Evolutionary conservation across 257 asterid species (phyloP), one percentile per base, ranked within the genome.

Genomic region (Vinca minor): DNA sequence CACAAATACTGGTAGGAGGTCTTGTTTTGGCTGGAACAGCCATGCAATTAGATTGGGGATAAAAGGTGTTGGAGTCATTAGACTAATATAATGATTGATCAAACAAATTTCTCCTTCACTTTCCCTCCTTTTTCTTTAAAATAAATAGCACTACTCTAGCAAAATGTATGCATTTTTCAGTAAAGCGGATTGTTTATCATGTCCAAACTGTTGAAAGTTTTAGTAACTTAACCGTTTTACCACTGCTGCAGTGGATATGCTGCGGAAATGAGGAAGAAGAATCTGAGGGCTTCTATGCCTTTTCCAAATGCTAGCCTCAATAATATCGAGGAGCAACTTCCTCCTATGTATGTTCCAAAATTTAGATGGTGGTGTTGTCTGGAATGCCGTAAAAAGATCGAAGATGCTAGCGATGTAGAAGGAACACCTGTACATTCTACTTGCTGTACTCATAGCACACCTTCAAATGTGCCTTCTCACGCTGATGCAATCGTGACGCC

Each of bases 351-450:
- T 18, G 76, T 76, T 47, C 94, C 94, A n/a, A 79, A 56, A 46
- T 83, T 69, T 77, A 83, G 81, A 62, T 84, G 84, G 85, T 89
- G 96, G 96, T 84, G 80, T 68, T 88, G 87, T 66, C 55, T 75
- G 9, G 66, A 69, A 67, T 82, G 95, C 68, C 35, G 68, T 44
- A 66, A 59, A 10, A 77, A 79, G 29, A 62, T 60, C 35, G 62
- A 57, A 55, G n/a, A 34, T 1, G 58, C 68, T 76, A 82, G 69
- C 52, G 45, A 13, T 49, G 14, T 74, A 18, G 23, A 62, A 45
- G 78, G 67, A 42, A 56, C 35, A 57, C 48, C n/a, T 45, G 38
- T 23, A 17, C 35, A 42, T 66, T 47, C 38, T 54, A 41, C 20
- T 28, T 4, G 44, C 54, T 62, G 56, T 69, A 60, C 5, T 25